Evolutionary conservation across 768 basidiomycete species (phyloP).

Genomic region (Hygrocybe coccinea): DNA sequence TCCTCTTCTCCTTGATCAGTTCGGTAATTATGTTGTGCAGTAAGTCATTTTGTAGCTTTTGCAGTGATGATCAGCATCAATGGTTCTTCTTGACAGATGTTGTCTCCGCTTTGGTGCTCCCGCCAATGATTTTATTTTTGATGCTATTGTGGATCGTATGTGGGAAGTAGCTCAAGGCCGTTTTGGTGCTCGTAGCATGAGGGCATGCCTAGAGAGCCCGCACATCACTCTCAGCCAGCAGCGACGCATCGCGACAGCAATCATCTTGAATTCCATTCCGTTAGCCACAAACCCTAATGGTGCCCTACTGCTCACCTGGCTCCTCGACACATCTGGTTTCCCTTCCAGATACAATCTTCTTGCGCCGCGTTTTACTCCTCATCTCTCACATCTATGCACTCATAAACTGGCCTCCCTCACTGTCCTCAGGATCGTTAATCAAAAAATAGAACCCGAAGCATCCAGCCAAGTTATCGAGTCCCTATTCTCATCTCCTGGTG

Average conservation of each 20-base stretch:
- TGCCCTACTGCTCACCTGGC: conserved; percentile 91
- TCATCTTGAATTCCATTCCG: conserved; percentile 96
- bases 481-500: conserved; percentile 82
- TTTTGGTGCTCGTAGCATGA: conserved; percentile 96
- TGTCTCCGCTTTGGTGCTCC: conserved; percentile 89
- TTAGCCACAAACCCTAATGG: conserved; percentile 98
- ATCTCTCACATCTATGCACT: conserved; percentile 93
- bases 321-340: conserved; percentile 91
- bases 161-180: conserved; percentile 99
- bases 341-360: conserved; percentile 92
- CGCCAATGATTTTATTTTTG: conserved; percentile 92
- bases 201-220: conserved; percentile 91
- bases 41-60: conserved; percentile 37
- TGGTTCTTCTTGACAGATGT: conserved; percentile 45
- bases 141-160: conserved; percentile 95
- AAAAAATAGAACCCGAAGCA: conserved; percentile 88
- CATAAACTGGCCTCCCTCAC: conserved; percentile 96
- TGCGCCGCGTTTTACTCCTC: conserved; percentile 93
- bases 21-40: conserved; percentile 92
- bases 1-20: conserved; percentile 89
- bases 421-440: conserved; percentile 93
- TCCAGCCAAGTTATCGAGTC: conserved; percentile 83
- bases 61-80: not conserved
- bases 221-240: conserved; percentile 85
- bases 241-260: conserved; percentile 88